Base-by-base conservation (phyloP, 78 protist species). In the Goniomonas avonlea region DNA sequence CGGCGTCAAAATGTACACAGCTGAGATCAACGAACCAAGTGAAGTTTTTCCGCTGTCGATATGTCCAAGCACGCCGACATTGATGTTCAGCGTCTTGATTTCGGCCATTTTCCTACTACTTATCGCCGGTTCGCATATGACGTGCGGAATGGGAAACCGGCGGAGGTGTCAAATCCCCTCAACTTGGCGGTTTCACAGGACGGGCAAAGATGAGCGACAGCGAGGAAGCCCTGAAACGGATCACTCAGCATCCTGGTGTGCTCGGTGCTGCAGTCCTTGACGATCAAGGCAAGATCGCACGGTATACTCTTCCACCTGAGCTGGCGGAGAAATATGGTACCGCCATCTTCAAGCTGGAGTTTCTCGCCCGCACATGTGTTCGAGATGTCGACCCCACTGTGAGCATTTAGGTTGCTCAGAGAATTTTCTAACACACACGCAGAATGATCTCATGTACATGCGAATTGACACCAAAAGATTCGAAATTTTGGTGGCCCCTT, bases 51-150 rank as follows among this genome's bases (percentile, higher is more conserved):
- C 99, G 59, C 87, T 56, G 78, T 96, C 99, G 13, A 96, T 92
- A 75, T 96, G 99, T 18, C 99, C 99, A 60, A 96, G 74, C 15
- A 96, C 77, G 31, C 98, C 99, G 9, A 96, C 82, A 61, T 94
- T 94, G 43, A 93, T 25, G 60, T 93, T 93, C 34, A 90, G 73
- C 50, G 37, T 43, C 15, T 63, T 63, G 66, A 21, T 31, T 11
- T 29, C 40, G 66, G 66, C 37, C n/a, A n/a, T n/a, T n/a, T n/a
- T n/a, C n/a, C n/a, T n/a, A n/a, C n/a, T n/a, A n/a, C n/a, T n/a
- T n/a, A n/a, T n/a, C n/a, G n/a, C n/a, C n/a, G n/a, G n/a, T n/a
- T n/a, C n/a, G n/a, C n/a, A n/a, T n/a, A n/a, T n/a, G n/a, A n/a
- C n/a, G n/a, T n/a, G n/a, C n/a, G n/a, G n/a, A n/a, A n/a, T n/a